phyloP scores from a whole-genome alignment of 2,329 filamentous ascomycete genomes.

The Calonectria naviculata region DNA sequence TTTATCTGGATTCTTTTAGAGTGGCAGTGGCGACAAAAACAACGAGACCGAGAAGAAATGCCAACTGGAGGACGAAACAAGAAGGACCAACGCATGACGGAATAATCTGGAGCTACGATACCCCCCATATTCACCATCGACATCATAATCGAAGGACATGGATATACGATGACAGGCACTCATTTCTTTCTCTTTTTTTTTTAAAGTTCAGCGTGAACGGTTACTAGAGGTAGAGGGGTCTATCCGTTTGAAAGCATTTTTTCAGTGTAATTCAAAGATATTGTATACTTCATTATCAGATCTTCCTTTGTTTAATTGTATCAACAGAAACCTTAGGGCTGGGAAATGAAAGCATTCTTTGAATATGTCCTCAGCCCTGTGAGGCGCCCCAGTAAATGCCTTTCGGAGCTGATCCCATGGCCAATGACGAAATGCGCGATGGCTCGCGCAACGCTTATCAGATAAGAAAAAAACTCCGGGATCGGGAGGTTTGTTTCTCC shows the following conservation, averaged over 20 bases:
- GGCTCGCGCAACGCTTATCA: slow-evolving; percentile 30
- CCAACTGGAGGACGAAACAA: slow-evolving; percentile 46
- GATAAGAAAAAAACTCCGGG: slow-evolving; percentile 36
- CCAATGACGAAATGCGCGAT: slow-evolving; percentile 37
- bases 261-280: background rate
- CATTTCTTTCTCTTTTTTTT: slow-evolving; percentile 12
- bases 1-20: slow-evolving; percentile 93
- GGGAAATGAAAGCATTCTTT: background rate
- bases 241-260: background rate
- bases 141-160: background rate
- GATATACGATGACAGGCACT: slow-evolving; percentile 13
- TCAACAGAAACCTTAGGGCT: background rate
- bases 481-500: slow-evolving; percentile 39
- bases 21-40: slow-evolving; percentile 80
- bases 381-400: background rate
- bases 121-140: slow-evolving; percentile 30
- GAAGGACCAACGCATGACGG: slow-evolving; percentile 37
- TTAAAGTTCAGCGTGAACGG: slow-evolving; percentile 9
- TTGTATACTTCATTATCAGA: background rate
- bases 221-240: background rate
- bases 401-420: background rate
- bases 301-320: background rate
- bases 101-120: slow-evolving; percentile 33
- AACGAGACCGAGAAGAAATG: slow-evolving; percentile 63
- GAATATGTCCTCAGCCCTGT: background rate